Base-by-base conservation (phyloP, 1,284 basidiomycete species). In the Sanghuangporus weigelae region DNA sequence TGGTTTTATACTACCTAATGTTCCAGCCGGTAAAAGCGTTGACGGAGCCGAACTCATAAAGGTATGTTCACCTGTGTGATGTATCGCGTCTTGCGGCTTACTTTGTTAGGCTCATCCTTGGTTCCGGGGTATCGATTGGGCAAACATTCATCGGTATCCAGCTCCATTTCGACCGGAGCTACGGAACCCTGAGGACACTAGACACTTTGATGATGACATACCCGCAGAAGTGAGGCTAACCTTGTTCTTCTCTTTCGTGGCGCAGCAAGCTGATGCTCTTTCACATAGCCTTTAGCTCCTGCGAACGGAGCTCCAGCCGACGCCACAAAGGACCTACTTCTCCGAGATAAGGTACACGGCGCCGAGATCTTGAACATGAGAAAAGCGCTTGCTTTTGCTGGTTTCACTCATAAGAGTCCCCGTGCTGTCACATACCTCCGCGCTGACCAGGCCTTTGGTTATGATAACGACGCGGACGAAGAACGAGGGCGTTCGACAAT, bases 141-240 rank as follows among this genome's bases (percentile, higher is more conserved):
- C 80, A 48, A 89, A 89, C 68, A 88, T 96, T 60, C 91, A 93
- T 74, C 81, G 82, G 58, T 86, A 87, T 71, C 81, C 83, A 59
- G 89, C 96, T 11, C 96, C 96, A 16, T 98, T 96, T 79, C 85
- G 84, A 65, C 96, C 96, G 16, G 87, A 93, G 62, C 82, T 98
- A 60, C 78, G 73, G 49, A 79, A 84, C 65, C 89, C 90, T 35
- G 91, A 90, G 70, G 93, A 97, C 75, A 96, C 94, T 31, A 81
- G 84, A 67, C 93, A 96, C 74, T 96, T 96, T 69, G 93, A 96
- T 75, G 87, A 92, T 64, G 94, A 96, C 74, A 98, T 98, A 67
- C 93, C 93, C 38, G 78, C 90, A 55, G 92, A 95, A 84, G 92
- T 92, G 76, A 74, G 87, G 73, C 56, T 70, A 14, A 2, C 19